These are phyloP conservation scores for Mycena rebaudengoi DNA, from an alignment of 768 basidiomycete species.

Conservation along the genomic window DNA sequence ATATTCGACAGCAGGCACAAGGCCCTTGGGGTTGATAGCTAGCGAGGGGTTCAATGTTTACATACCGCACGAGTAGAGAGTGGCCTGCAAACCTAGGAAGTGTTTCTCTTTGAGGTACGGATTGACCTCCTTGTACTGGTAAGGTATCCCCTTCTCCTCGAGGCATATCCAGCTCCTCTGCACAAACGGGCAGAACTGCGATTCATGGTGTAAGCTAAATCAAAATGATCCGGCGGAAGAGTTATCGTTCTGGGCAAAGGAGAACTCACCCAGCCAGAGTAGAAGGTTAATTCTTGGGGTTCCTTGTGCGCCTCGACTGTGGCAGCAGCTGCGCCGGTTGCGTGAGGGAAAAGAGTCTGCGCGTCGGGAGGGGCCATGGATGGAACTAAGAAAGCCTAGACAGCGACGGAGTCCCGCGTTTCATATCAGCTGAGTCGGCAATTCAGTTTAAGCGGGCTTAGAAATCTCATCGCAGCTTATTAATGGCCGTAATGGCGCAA, in stretches of 20 bases:
- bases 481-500: too few relatives aligned
- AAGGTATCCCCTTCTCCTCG: conserved; percentile 72
- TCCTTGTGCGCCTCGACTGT: conserved; percentile 61
- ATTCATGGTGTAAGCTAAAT: not conserved
- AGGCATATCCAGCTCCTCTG: conserved; percentile 73
- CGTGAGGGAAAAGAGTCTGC: conserved; percentile 61
- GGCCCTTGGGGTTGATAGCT: conserved; percentile 73
- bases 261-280: conserved; percentile 62
- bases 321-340: conserved; percentile 62
- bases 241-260: not conserved
- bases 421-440: too few relatives aligned
- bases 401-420: too few relatives aligned
- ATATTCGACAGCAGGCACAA: conserved; percentile 65
- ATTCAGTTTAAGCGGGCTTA: too few relatives aligned
- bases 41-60: not conserved
- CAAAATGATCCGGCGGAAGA: too few relatives aligned
- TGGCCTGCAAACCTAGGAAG: conserved; percentile 52
- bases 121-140: conserved; percentile 74
- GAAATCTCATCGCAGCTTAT: too few relatives aligned
- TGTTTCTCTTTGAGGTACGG: conserved; percentile 74
- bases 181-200: conserved; percentile 65
- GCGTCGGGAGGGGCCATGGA: too few relatives aligned
- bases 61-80: not conserved
- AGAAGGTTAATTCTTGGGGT: conserved; percentile 65
- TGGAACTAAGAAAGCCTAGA: too few relatives aligned